Base-by-base conservation (phyloP, 352 stramenopile genomes). In the Globisporangium spiculum region DNA sequence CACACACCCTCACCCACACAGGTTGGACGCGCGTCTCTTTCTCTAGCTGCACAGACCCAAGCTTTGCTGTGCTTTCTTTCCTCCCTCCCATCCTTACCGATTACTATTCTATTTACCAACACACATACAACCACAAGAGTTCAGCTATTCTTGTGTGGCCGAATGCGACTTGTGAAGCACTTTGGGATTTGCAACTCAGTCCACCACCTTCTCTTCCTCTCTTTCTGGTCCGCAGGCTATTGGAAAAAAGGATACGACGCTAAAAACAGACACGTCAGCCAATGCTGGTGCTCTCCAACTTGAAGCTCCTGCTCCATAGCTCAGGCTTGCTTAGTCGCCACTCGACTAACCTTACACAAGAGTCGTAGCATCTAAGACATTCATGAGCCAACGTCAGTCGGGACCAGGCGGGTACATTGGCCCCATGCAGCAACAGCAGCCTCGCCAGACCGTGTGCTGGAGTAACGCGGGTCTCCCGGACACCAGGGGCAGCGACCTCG, bases 391-490 rank as follows among this genome's bases (percentile, higher is more conserved):
- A 8, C 18, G 22, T 20, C 56, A 48, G 32, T 50, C 55, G 8
- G 55, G 30, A 0, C 55, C 20, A 36, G 20, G 55, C 30, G 55
- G 26, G 10, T 69, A 18, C 30, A 64, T 69, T 12, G 44, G 27
- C 16, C 58, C 66, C 8, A 38, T 52, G 20, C 66, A 66, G 36
- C 44, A 56, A 9, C 58, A 66, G 32, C 16, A 38, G 9, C 26
- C 53, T 26, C 66, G 50, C 5, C 57, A 63, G 24, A 32, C 59
- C 2, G 48, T 70, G 9, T 66, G 66, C 36, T 66, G 66, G 66
- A 70, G 58, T 50, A 70, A 70, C 50, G 58, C 50, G 20, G 48
- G 58, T 22, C 50, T 70, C 16, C 56, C 46, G 12, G 48, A 67
- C 8, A 18, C 30, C 7, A 55, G 41, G 30, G 34, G 32, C 7